A percentile compares a stretch with the other conserved stretches of the same genome.
These are phyloP conservation scores for Rehmannia glutinosa DNA, from an alignment of 257 asterid genomes.

Conservation along the genomic window DNA sequence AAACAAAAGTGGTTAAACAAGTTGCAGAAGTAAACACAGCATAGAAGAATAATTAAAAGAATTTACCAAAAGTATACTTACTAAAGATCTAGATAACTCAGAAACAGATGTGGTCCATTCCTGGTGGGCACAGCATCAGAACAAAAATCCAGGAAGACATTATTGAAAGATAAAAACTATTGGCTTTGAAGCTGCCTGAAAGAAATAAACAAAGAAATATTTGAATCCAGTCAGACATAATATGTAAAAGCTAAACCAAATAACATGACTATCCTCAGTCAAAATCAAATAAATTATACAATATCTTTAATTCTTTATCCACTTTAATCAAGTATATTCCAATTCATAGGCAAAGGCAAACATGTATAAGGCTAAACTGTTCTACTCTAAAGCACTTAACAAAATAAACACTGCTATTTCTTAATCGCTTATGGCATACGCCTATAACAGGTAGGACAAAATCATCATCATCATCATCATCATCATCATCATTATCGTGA, in stretches of 20 bases:
- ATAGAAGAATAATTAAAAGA: conserved; percentile 15
- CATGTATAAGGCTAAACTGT: neutral
- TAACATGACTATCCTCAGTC: neutral
- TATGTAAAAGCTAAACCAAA: conserved; percentile 8
- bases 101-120: conserved; percentile 70
- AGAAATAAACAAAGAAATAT: conserved; percentile 17
- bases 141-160: conserved; percentile 55
- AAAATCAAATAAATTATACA: conserved; percentile 10
- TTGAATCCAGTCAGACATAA: conserved; percentile 7
- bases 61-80: conserved; percentile 31
- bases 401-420: neutral
- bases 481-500: no score
- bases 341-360: neutral
- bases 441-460: neutral
- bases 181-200: conserved; percentile 68
- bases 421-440: neutral
- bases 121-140: conserved; percentile 49
- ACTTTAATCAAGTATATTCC: neutral
- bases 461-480: no score
- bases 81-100: conserved; percentile 68
- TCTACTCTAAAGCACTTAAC: neutral
- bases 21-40: neutral
- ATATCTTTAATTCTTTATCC: neutral
- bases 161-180: conserved; percentile 48
- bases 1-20: neutral